Conservation (phyloP, 2,329 filamentous ascomycete genomes). For the Apiospora phragmitis region DNA sequence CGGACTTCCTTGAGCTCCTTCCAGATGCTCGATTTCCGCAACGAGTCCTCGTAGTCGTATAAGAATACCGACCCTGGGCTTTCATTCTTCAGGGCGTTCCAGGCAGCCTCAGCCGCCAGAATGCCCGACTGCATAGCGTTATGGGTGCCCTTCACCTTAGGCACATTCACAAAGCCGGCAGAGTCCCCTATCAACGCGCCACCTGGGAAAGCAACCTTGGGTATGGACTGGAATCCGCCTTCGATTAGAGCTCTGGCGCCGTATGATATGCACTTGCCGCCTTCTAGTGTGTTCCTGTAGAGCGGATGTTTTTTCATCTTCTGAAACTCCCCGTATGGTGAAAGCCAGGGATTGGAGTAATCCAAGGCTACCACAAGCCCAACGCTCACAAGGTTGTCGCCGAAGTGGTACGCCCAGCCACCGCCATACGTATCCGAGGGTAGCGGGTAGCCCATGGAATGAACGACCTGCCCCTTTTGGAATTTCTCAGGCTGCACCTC, state of each 20-base stretch:
- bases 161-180: conserved; percentile 94
- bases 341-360: conserved; percentile 95
- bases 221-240: conserved; percentile 96
- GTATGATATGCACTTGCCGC: conserved; percentile 96
- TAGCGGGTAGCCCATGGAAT: conserved; percentile 92
- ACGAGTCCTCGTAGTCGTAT: conserved; percentile 88
- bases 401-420: conserved; percentile 99
- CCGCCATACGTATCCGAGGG: conserved; percentile 90
- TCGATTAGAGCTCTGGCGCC: conserved; percentile 89
- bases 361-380: conserved; percentile 92
- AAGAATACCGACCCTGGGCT: conserved; percentile 79
- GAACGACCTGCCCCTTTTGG: conserved; percentile 78
- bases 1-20: conserved; percentile 91
- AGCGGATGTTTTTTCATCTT: conserved; percentile 98
- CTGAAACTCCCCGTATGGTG: conserved; percentile 94
- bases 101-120: conserved; percentile 90
- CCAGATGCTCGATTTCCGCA: conserved; percentile 88
- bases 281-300: conserved; percentile 83
- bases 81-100: conserved; percentile 63
- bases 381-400: conserved; percentile 91
- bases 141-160: conserved; percentile 98
- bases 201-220: conserved; percentile 93
- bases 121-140: conserved; percentile 98
- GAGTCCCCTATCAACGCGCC: conserved; percentile 95
- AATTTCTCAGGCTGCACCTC: conserved; percentile 94